Evolutionary conservation across 176 grass and related monocot genomes (phyloP), one percentile per base, ranked within the genome.

Genomic region (Lolium rigidum): DNA sequence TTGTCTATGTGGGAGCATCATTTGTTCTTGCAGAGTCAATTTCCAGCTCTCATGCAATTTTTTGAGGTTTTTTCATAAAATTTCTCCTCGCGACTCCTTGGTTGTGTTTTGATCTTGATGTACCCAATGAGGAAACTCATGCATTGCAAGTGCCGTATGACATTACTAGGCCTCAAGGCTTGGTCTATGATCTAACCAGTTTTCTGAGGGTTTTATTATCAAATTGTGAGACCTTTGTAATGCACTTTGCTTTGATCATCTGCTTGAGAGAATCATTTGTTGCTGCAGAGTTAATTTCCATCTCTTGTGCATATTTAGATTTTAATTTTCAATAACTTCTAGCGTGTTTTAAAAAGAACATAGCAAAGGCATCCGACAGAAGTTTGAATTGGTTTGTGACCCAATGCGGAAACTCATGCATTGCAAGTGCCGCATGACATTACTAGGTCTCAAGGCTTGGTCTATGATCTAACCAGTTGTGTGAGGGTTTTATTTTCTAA

Each of bases 91-190:
- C 37, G 63, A 20, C 38, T 26, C 59, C 5, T 24, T 35, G 2
- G 55, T 14, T 9, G n/a, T 76, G 24, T 73, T 7, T 48, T 10
- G 38, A 49, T 18, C 24, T 66, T 85, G 11, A 2, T 66, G 47
- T 80, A 18, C 67, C 76, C 35, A 76, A 76, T 49, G 77, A 81
- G 49, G 69, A 84, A 83, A 63, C 10, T 68, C 17, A 65, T 84
- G 48, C 61, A 56, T 38, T 65, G 57, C 87, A 80, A 80, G 57
- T 80, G 76, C 46, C 18, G 13, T 80, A 89, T 75, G 76, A 81
- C 79, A 54, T 74, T 41, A 18, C 51, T 70, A 86, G 22, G 43
- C 68, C 44, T 70, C 50, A 28, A 76, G 18, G 41, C 39, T 81
- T 51, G 10, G 1, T 62, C 18, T 80, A 80, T 74, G 81, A 84